These are phyloP conservation scores for Phylloporus arenicola DNA, from an alignment of 768 basidiomycete genomes.

Conservation along the genomic window DNA sequence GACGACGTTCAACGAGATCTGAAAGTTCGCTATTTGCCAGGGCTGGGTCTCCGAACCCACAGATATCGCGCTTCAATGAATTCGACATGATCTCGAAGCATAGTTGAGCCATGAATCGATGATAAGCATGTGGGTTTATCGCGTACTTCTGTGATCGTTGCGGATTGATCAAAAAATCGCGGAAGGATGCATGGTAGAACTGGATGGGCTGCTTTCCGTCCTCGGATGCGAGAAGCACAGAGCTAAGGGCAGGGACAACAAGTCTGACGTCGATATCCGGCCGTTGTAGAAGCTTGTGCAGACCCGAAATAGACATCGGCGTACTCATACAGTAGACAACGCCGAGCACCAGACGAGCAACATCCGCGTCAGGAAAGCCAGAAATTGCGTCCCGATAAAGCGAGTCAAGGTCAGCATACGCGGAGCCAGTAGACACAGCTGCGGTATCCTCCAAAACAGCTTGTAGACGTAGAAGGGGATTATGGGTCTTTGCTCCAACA, in stretches of 20 bases:
- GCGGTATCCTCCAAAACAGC: slow-evolving; percentile 9
- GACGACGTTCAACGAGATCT: slow-evolving; percentile 14
- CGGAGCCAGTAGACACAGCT: slow-evolving; percentile 1
- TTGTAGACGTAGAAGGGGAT: slow-evolving; percentile 12
- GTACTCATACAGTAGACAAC: slow-evolving; percentile 11
- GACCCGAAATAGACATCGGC: slow-evolving; percentile 10
- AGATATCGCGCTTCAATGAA: slow-evolving; percentile 19
- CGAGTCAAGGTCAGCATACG: slow-evolving; percentile 17
- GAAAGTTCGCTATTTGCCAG: slow-evolving; percentile 11
- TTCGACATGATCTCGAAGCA: slow-evolving; percentile 17
- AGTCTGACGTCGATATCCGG: slow-evolving; percentile 15
- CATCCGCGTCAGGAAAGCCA: slow-evolving; percentile 13
- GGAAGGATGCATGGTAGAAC: slow-evolving; percentile 20
- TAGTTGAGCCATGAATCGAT: slow-evolving; percentile 16
- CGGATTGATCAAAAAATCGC: slow-evolving; percentile 16
- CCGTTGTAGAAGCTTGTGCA: slow-evolving; percentile 12
- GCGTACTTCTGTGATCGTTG: slow-evolving; percentile 15
- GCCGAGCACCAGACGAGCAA: slow-evolving; percentile 15
- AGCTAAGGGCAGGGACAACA: slow-evolving; percentile 12
- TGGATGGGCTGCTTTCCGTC: slow-evolving; percentile 17
- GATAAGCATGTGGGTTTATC: slow-evolving; percentile 11
- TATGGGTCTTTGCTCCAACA: slow-evolving; percentile 13
- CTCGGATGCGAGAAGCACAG: slow-evolving; percentile 16
- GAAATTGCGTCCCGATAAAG: slow-evolving; percentile 20
- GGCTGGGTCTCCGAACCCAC: slow-evolving; percentile 14